Conservation (phyloP, 805 yeast species). For the Wickerhamomyces hampshirensis region DNA sequence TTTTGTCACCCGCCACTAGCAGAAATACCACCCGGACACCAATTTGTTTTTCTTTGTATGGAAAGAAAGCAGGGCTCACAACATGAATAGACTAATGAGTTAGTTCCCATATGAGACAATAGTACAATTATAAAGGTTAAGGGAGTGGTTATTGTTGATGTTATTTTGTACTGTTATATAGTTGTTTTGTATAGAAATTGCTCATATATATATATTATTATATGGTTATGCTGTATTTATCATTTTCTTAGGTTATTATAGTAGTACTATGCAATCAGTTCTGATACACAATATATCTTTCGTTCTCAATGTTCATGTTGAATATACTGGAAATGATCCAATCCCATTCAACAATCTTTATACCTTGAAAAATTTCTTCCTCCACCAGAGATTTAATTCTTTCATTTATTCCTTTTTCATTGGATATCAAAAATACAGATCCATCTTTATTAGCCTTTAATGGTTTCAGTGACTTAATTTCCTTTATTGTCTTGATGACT, state of each 20-base stretch:
- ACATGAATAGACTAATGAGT: too few relatives aligned
- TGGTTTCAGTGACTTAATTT: conserved; percentile 17
- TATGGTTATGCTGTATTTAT: too few relatives aligned
- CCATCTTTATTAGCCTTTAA: conserved; percentile 15
- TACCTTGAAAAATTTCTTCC: conserved; percentile 9
- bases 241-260: too few relatives aligned
- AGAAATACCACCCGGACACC: not conserved
- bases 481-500: conserved; percentile 24
- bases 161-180: too few relatives aligned
- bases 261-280: too few relatives aligned
- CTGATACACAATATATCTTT: conserved; percentile 1
- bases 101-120: too few relatives aligned
- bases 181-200: too few relatives aligned
- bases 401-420: conserved; percentile 28
- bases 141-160: too few relatives aligned
- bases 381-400: conserved; percentile 25
- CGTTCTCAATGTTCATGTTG: conserved; percentile 31
- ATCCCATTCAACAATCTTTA: conserved; percentile 53
- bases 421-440: conserved; percentile 27
- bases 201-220: too few relatives aligned
- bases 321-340: conserved; percentile 59
- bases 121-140: too few relatives aligned
- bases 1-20: not conserved
- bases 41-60: not conserved
- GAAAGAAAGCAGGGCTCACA: too few relatives aligned